Evolutionary conservation across 1,139 yeast genomes (phyloP), one percentile per base, ranked within the genome.

Genomic region (Sugiyamaella paludigena): DNA sequence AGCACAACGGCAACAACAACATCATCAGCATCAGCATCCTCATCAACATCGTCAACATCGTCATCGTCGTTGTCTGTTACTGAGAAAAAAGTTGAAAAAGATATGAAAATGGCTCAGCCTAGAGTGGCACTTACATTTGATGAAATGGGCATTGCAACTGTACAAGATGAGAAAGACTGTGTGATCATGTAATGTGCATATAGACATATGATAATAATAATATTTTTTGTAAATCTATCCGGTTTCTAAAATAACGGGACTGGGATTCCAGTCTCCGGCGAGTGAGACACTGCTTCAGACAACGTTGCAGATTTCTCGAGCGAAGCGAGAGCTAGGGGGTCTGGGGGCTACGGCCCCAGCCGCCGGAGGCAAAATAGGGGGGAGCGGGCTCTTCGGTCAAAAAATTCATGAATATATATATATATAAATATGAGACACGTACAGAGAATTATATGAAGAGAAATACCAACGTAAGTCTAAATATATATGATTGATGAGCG

Each of bases 101-200:
- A 19, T 19, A 31, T 32, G 12, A 40, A 30, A 13, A 34, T 38
- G 9, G 34, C 40, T 28, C 33, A 45, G n/a, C 41, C 43, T 26
- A 43, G 50, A 4, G 95, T 85, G 74, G 87, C 95, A 60, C 84
- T 85, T 51, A 64, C 67, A n/a, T 64, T 64, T 51, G 68, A 64
- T 36, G 68, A 63, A 40, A 64, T 64, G 68, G 64, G 65, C 10
- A 57, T 64, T 13, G 66, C 68, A 4, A 40, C 51, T 11, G 57
- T 55, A 16, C 59, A 60, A 40, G 58, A 57, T 30, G 58, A 58
- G 38, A 61, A 58, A 27, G 68, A 64, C 27, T 64, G 68, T 52
- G 48, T 53, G 16, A 55, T 64, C 40, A 64, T 64, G 68, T 64
- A 57, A 47, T 29, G 19, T 15, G 24, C 24, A 19, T 19, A 10